These are phyloP conservation scores for Ceriops zippeliana DNA, from an alignment of 345 rosid species.

Conservation along the genomic window DNA sequence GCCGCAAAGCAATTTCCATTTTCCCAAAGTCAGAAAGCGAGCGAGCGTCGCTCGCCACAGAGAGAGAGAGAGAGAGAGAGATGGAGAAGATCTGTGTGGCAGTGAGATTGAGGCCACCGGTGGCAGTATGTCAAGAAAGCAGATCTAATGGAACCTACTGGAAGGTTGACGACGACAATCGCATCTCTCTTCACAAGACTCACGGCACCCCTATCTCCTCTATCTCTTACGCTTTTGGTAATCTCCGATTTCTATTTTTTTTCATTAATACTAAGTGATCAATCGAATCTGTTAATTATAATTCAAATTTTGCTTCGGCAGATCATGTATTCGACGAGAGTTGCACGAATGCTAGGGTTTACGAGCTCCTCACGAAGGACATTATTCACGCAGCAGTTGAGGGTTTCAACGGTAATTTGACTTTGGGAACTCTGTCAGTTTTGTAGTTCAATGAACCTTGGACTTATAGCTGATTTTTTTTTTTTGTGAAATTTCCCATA, in stretches of 20 bases:
- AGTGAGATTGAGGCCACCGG: conserved; percentile 66
- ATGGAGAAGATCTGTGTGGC: conserved; percentile 98
- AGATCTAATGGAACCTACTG: conserved; percentile 37
- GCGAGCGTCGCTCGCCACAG: background rate
- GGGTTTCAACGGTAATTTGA: conserved; percentile 72
- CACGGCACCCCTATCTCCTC: conserved; percentile 68
- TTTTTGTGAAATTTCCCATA: conserved; percentile 8
- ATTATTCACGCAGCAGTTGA: conserved; percentile 70
- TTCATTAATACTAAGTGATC: background rate
- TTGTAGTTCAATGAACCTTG: background rate
- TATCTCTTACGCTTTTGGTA: conserved; percentile 74
- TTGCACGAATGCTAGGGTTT: conserved; percentile 58
- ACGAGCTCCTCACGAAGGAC: conserved; percentile 76
- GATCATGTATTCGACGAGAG: conserved; percentile 81
- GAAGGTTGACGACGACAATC: conserved; percentile 58
- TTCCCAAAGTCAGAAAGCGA: too few relatives aligned
- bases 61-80: background rate
- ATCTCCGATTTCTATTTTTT: background rate
- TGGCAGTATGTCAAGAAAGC: conserved; percentile 28
- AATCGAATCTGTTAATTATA: background rate
- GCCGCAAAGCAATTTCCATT: too few relatives aligned
- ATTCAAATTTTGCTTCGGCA: conserved; percentile 15
- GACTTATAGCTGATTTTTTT: background rate
- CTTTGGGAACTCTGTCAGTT: background rate
- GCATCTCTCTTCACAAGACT: conserved; percentile 67